A percentile compares a stretch with the other conserved stretches of the same genome.
phyloP scores from a whole-genome alignment of 495 filamentous ascomycete species.

The Trichoderma parareesei region DNA sequence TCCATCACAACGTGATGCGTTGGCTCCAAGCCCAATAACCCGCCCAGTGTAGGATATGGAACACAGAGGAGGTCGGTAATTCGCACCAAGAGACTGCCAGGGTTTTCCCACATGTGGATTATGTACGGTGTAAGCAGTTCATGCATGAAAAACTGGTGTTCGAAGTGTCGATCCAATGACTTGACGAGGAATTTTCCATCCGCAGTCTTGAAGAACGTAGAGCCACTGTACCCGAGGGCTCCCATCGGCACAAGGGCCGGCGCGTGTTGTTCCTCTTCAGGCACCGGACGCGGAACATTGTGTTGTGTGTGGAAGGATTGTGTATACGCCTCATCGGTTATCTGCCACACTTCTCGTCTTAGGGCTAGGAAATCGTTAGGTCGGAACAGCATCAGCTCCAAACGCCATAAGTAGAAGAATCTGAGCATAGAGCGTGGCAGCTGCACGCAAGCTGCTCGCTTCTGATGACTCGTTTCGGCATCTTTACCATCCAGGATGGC shows the following conservation, averaged over 20 bases:
- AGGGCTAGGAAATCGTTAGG: background rate
- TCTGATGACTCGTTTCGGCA: too few species aligned
- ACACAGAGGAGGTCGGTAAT: slow-evolving; percentile 59
- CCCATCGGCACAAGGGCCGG: slow-evolving; percentile 37
- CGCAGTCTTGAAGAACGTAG: slow-evolving; percentile 60
- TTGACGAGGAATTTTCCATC: slow-evolving; percentile 58
- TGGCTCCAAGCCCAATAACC: slow-evolving; percentile 44
- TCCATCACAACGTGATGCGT: slow-evolving; percentile 68
- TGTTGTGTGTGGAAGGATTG: slow-evolving; percentile 38
- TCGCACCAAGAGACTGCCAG: slow-evolving; percentile 52
- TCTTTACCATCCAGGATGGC: too few species aligned
- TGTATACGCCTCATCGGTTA: slow-evolving; percentile 47
- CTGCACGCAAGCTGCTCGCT: background rate
- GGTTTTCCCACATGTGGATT: slow-evolving; percentile 49
- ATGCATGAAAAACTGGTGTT: slow-evolving; percentile 58
- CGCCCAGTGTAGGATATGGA: slow-evolving; percentile 45
- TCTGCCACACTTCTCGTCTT: slow-evolving; percentile 34
- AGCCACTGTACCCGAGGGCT: slow-evolving; percentile 54
- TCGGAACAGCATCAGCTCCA: background rate
- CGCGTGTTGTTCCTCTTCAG: slow-evolving; percentile 9
- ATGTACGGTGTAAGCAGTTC: slow-evolving; percentile 54
- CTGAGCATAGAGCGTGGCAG: background rate
- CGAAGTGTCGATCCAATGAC: slow-evolving; percentile 56
- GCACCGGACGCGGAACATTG: slow-evolving; percentile 19
- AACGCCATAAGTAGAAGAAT: background rate